Base-by-base conservation (phyloP, 2,329 filamentous ascomycete genomes). In the Aotearoamyces nothofagi region DNA sequence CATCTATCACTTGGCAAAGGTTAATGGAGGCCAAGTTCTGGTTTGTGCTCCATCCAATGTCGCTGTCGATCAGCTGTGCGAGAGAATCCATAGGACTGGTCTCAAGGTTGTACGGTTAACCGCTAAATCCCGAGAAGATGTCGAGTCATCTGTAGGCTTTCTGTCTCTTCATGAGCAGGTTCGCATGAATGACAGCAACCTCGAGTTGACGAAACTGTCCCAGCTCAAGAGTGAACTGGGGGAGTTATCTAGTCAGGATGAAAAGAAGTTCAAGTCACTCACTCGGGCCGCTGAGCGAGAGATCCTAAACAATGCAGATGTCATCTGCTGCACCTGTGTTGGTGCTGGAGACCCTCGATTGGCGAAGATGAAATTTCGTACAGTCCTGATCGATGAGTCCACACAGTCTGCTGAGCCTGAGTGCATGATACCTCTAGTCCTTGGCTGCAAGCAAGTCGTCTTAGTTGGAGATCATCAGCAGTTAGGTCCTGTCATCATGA, bases 361-460 rank as follows among this genome's bases (percentile, higher is more conserved):
- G 30, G 73, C 86, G 27, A 96, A 96, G 60, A 83, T 94, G 68
- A 94, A 94, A 56, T 98, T 98, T 61, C 77, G 90, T 38, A 98
- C 92, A 39, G 90, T 98, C 12, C 64, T 98, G 22, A 96, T 98
- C 41, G 90, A 98, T 48, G 90, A 98, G 56, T 96, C 87, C 24
- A 98, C 90, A 1, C 90, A 98, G 50, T 94, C 90, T 10, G 90
- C 90, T 3, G 90, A 98, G 52, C 90, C 90, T 1, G 90, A 98
- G 54, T 98, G 90, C 54, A 92, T 98, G 83, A 98, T 98, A 44
- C 90, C 90, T 11, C 63, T 98, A 22, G 87, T 98, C 17, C 66
- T 98, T 13, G 90, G 90, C 28, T 98, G 90, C 63, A 98, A 98
- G 60, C 90, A 98, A 54, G 84, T 94, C 27, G 90, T 98, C n/a